Percentiles rank a stretch among this genome's conserved stretches.
Evolutionary conservation across 2,329 filamentous ascomycete species (phyloP).

Genomic region (Penicillium sp.): DNA sequence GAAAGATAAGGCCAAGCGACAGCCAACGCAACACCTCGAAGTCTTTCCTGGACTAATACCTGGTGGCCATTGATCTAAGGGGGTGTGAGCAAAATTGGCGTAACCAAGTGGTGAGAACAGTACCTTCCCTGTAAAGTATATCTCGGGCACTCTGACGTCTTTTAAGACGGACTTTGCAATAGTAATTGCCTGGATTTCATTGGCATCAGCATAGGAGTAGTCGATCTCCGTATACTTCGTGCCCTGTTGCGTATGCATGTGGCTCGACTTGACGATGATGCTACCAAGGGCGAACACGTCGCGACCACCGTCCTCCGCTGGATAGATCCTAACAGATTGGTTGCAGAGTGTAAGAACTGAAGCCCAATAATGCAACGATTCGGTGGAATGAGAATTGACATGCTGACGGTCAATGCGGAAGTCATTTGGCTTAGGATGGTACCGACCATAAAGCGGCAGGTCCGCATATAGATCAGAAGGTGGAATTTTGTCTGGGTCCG

Average conservation of each 20-base stretch:
- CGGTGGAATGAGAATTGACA: too few species aligned
- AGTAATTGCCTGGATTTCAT: conserved; percentile 39
- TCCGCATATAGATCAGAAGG: too few species aligned
- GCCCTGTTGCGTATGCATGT: conserved; percentile 25
- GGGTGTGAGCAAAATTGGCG: conserved; percentile 3
- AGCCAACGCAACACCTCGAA: conserved; percentile 39
- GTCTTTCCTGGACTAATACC: conserved; percentile 42
- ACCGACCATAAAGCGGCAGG: too few species aligned
- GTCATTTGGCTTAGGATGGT: too few species aligned
- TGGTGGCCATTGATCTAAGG: conserved; percentile 37
- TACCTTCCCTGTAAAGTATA: conserved; percentile 45
- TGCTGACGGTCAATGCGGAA: too few species aligned
- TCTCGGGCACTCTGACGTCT: conserved; percentile 35
- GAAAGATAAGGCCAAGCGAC: conserved; percentile 42
- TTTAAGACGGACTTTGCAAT: conserved; percentile 32
- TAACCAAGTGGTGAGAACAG: not conserved
- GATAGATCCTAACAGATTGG: conserved; percentile 33
- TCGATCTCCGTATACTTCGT: conserved; percentile 24
- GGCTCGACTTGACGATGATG: conserved; percentile 43
- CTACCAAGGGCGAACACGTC: conserved; percentile 47
- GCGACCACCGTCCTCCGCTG: conserved; percentile 35
- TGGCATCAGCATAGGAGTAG: conserved; percentile 45
- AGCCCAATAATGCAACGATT: too few species aligned
- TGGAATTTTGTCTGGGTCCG: too few species aligned
- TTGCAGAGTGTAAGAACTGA: conserved; percentile 19